These are phyloP conservation scores for Aspergillus kassunensis DNA, from an alignment of 495 filamentous ascomycete species.

Conservation along the genomic window DNA sequence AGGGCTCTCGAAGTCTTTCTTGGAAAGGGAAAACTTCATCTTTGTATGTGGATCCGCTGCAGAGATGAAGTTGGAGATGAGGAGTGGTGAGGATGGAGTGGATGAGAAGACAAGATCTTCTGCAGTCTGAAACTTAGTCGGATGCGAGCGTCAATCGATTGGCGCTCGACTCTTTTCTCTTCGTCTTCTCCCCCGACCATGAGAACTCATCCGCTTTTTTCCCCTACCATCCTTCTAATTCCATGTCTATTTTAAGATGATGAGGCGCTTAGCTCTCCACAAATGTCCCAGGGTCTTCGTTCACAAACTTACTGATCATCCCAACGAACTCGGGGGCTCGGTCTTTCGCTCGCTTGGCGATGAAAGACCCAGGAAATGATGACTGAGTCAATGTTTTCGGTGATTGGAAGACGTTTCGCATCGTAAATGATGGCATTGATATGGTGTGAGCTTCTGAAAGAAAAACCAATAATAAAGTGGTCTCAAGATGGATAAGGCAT, in stretches of 20 bases:
- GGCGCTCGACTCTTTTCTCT: conserved; percentile 5
- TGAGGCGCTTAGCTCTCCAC: not conserved
- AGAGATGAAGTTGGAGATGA: not conserved
- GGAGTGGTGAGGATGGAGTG: conserved; percentile 9
- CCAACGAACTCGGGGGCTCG: too few relatives aligned
- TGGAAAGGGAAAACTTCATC: not conserved
- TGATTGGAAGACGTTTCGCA: too few relatives aligned
- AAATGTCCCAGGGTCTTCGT: too few relatives aligned
- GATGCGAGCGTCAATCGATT: conserved; percentile 14
- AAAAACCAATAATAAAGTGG: too few relatives aligned
- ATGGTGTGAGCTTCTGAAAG: too few relatives aligned
- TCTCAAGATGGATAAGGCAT: too few relatives aligned
- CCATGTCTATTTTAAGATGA: not conserved
- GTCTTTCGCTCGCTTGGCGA: too few relatives aligned
- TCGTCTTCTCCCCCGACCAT: not conserved
- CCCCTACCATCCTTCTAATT: too few relatives aligned
- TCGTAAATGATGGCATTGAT: too few relatives aligned
- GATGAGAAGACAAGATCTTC: conserved; percentile 6
- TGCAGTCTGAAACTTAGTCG: conserved; percentile 11
- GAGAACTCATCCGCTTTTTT: not conserved
- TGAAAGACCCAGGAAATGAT: too few relatives aligned
- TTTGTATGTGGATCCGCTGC: not conserved
- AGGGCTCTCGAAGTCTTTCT: not conserved
- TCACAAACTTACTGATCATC: too few relatives aligned
- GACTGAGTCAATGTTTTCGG: too few relatives aligned